Base-by-base conservation (phyloP, 1,284 basidiomycete genomes). In the Ustilago cynodontis region DNA sequence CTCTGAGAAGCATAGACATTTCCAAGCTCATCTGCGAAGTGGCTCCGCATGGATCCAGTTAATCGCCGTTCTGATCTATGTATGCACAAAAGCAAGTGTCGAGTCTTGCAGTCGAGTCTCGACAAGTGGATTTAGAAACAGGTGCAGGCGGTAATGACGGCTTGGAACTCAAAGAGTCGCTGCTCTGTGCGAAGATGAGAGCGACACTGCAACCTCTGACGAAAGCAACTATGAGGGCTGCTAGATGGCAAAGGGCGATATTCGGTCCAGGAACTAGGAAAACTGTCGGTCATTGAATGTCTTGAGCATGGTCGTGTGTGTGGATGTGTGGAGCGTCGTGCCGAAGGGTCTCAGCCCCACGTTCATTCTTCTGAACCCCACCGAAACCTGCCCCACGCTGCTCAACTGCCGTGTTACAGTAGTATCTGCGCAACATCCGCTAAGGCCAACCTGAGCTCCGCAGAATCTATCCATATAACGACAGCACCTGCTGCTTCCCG, bases 321-420 rank as follows among this genome's bases (percentile, higher is more conserved):
- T 22, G 39, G n/a, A n/a, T 20, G 20, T 33, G 10, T 47, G 43
- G 13, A 52, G 50, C 33, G 50, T 43, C 37, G 43, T 60, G 47
- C 47, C 47, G 47, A 28, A 56, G 22, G 29, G 37, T 47, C 18
- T 47, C 22, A 8, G 58, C 45, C 57, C 59, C 50, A 61, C 59
- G 50, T 61, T 61, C 54, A 56, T 56, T 26, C 47, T 26, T 24
- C 22, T 22, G 24, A 59, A 14, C 29, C 26, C 58, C 47, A 41
- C 49, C 49, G 37, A 60, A 52, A 41, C 11, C 54, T 43, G 35
- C 58, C 60, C 52, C 52, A 52, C 52, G 24, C 51, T 62, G 52
- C 52, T 49, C 29, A n/a, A 29, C 29, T 47, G 52, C 60, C 52
- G 24, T 18, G 24, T 37, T 35, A 7, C 20, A 11, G 31, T 6